phyloP scores from a whole-genome alignment of 192 early-diverging fungal species.

The Podochytrium sp. region DNA sequence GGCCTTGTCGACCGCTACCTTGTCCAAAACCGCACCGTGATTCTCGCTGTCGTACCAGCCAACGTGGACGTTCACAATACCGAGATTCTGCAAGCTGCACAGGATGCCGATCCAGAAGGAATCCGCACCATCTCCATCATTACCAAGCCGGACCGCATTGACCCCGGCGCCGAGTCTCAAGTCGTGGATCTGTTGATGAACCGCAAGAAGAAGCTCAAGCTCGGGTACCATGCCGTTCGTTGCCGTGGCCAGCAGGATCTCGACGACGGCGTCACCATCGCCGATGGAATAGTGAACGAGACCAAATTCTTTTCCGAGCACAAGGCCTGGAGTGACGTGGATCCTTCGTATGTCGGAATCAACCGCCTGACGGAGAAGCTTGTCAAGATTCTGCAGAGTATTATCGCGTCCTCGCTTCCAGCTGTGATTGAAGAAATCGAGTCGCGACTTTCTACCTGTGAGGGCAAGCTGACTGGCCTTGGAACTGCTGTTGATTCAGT shows the following conservation, averaged over 20 bases:
- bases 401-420: background rate
- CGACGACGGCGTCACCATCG: background rate
- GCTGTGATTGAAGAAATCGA: constrained; percentile 3
- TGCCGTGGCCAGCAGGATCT: constrained; percentile 25
- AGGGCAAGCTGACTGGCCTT: background rate
- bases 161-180: constrained; percentile 4
- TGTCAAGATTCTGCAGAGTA: constrained; percentile 15
- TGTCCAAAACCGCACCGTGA: constrained; percentile 27
- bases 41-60: constrained; percentile 42
- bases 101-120: constrained; percentile 30
- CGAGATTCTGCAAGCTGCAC: constrained; percentile 26
- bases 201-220: constrained; percentile 16
- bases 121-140: constrained; percentile 34
- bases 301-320: constrained; percentile 16
- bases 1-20: constrained; percentile 32
- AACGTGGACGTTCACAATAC: constrained; percentile 34
- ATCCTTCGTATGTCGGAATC: constrained; percentile 2
- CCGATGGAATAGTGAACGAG: constrained; percentile 2
- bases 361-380: constrained; percentile 5
- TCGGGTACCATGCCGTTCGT: constrained; percentile 35
- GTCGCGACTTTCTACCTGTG: background rate
- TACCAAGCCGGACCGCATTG: constrained; percentile 41
- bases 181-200: constrained; percentile 27
- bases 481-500: background rate
- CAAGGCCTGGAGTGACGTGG: background rate